A percentile compares a stretch with the other conserved stretches of the same genome.
Conservation (phyloP, 1,284 basidiomycete genomes). For the Austroboletus novae-zelandiae region DNA sequence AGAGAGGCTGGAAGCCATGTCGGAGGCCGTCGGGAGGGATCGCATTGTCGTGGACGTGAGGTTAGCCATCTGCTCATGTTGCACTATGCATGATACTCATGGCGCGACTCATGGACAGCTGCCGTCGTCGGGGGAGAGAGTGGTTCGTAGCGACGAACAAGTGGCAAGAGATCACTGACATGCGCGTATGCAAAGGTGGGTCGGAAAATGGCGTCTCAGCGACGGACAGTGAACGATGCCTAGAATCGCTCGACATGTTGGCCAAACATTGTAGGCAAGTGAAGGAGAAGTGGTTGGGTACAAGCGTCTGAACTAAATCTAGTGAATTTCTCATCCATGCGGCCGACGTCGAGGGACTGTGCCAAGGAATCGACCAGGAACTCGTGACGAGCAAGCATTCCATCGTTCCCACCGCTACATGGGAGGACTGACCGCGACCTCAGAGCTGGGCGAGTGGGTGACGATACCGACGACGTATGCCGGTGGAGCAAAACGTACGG, state of each 20-base stretch:
- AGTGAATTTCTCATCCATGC: constrained; percentile 97
- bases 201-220: not conserved
- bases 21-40: constrained; percentile 77
- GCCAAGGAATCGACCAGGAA: constrained; percentile 93
- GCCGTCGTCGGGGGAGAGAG: constrained; percentile 70
- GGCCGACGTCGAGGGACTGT: constrained; percentile 96
- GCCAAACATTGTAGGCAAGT: constrained; percentile 75
- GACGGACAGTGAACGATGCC: not conserved
- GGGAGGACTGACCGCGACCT: constrained; percentile 8
- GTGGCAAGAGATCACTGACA: constrained; percentile 96
- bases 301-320: constrained; percentile 12
- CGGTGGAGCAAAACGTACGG: constrained; percentile 85
- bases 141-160: constrained; percentile 99
- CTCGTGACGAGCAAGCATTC: constrained; percentile 74
- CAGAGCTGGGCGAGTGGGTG: constrained; percentile 91
- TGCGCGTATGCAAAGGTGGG: constrained; percentile 82
- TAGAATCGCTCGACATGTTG: constrained; percentile 71
- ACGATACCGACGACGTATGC: constrained; percentile 94
- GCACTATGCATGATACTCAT: constrained; percentile 1
- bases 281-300: not conserved
- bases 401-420: not conserved
- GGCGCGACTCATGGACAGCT: constrained; percentile 49
- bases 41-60: constrained; percentile 93
- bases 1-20: constrained; percentile 67
- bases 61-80: constrained; percentile 40